These are phyloP conservation scores for Trichoderma sp. DNA, from an alignment of 2,329 filamentous ascomycete genomes.

Conservation along the genomic window DNA sequence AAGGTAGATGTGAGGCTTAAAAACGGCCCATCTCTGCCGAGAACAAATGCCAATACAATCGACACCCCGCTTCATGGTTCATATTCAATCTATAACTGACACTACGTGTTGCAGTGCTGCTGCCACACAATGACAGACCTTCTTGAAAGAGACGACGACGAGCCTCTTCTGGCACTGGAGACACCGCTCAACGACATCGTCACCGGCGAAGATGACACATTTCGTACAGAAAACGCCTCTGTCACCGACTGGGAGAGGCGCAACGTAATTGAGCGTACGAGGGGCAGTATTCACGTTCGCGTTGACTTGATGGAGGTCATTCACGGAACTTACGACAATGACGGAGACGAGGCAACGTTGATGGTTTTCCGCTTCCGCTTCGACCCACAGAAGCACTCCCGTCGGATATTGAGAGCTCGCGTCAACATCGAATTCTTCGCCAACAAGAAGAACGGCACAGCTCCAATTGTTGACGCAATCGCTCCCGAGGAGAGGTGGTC, in stretches of 20 bases:
- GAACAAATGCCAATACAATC: no score
- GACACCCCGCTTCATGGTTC: not conserved
- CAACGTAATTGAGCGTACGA: slow-evolving; percentile 1
- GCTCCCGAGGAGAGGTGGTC: slow-evolving; percentile 7
- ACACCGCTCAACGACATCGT: not conserved
- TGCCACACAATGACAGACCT: not conserved
- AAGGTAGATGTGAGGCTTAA: not conserved
- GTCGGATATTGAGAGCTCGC: not conserved
- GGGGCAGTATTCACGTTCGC: not conserved
- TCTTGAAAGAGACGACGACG: not conserved
- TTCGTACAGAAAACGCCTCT: slow-evolving; percentile 3
- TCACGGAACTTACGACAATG: not conserved
- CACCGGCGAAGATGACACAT: not conserved
- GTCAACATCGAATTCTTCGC: slow-evolving; percentile 1
- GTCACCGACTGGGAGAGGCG: not conserved
- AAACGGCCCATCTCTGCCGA: no score
- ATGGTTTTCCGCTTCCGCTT: slow-evolving; percentile 3
- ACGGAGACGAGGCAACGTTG: not conserved
- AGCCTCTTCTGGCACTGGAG: not conserved
- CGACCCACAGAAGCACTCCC: not conserved
- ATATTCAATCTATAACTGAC: not conserved
- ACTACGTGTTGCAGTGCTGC: not conserved
- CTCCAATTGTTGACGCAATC: not conserved
- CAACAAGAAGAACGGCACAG: not conserved
- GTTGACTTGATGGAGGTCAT: not conserved